Evolutionary conservation across 1,284 basidiomycete genomes (phyloP), one percentile per base, ranked within the genome.

Genomic region (Ceratorhiza oryzae-sativae): DNA sequence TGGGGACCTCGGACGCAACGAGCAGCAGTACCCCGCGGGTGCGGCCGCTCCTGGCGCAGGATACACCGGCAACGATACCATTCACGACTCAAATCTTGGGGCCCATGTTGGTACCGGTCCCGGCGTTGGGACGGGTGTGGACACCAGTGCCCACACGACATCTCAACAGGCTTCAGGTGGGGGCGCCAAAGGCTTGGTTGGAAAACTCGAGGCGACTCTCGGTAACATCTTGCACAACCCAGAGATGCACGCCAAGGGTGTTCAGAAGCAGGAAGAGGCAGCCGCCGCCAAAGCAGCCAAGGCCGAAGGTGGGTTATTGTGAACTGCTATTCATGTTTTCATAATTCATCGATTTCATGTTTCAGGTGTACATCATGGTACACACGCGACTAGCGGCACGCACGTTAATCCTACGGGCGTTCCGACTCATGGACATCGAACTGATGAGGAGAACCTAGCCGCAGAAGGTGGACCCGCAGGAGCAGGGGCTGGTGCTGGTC

Each of bases 241-340:
- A 3, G 51, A 9, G 12, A 67, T 67, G 63, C 63, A 67, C 3
- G 63, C 49, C 49, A 55, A 67, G 63, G 63, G 63, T 20, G 46
- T 67, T 3, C 36, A 41, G 49, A 67, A 67, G 36, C 63, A 67
- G 63, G 63, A 67, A 30, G 49, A 67, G 49, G 63, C 63, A 13
- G 30, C 20, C 18, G 63, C 63, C 13, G 49, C 63, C 23, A 67
- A 55, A 36, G 36, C 39, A 8, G 63, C 63, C 32, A 39, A 27
- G 34, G 9, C 41, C 27, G 34, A 67, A 34, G 49, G 36, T 49
- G 39, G 51, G 56, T 51, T 48, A 12, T 34, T n/a, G n/a, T n/a
- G n/a, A n/a, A n/a, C n/a, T n/a, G n/a, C n/a, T n/a, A n/a, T n/a
- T n/a, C n/a, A n/a, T n/a, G n/a, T n/a, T n/a, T n/a, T n/a, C n/a